Evolutionary conservation across 306 rosid genomes (phyloP), one percentile per base, ranked within the genome.

Genomic region (Argentina anserina): DNA sequence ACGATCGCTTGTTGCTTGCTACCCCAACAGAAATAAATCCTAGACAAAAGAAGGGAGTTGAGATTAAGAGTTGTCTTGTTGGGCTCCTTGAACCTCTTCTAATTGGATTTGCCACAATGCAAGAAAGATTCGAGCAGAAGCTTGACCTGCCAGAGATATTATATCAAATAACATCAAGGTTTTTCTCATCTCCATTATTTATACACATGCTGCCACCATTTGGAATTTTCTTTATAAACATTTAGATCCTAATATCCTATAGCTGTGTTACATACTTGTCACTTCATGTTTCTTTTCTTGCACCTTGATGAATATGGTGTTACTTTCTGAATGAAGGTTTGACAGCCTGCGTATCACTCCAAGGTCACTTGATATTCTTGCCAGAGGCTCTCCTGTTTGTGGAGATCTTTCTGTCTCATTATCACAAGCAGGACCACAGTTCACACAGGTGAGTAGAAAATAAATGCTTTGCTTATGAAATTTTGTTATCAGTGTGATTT

Each of bases 11-110:
- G 78, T 78, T 95, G 86, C 84, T 95, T 39, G 97, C 97, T 41
- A 87, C 78, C 82, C 93, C 95, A 20, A 80, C 99, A 25, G 99
- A 91, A 75, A 83, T 90, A 79, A 95, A 84, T 82, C 97, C 99
- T 43, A 88, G 80, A 75, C 97, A 91, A 76, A 95, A 83, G 85
- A 91, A 86, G 86, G 86, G 85, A 43, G 76, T 91, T 78, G 99
- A 91, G 84, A 73, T 95, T 81, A 95, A 89, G 86, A 90, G 97
- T 73, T 95, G 99, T 79, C 99, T 91, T 70, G 90, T 95, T 82
- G 99, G 99, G 81, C 95, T 95, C 77, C 99, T 95, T 67, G 99
- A 95, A 79, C 97, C 99, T 65, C 95, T 95, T 88, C 97, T 95
- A 69, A 88, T 91, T 74, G 99, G 99, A 82, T 95, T 95, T 87